Conservation (phyloP, 2,329 filamentous ascomycete species). For the Aspergillus oerlinghausenensis region DNA sequence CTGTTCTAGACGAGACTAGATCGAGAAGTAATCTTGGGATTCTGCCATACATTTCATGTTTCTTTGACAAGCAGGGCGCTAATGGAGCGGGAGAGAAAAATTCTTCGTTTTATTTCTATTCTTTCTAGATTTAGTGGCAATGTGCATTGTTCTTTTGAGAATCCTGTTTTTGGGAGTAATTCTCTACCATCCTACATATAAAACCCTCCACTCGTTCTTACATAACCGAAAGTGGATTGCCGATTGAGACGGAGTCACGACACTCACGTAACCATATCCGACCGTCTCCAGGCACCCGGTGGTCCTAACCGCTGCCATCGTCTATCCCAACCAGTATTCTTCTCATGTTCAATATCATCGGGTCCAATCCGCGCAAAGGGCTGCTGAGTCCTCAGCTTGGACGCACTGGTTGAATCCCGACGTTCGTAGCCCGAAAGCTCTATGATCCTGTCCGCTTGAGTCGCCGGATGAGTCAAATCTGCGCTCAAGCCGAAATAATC, state of each 20-base stretch:
- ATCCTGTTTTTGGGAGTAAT: background rate
- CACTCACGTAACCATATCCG: constrained; percentile 3
- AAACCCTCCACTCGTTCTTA: background rate
- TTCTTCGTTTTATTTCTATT: background rate
- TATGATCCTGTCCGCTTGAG: constrained; percentile 20
- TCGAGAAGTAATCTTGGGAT: constrained; percentile 14
- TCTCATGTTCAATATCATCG: constrained; percentile 17
- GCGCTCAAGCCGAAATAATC: constrained; percentile 27
- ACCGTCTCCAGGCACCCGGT: constrained; percentile 27
- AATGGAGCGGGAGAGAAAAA: constrained; percentile 20
- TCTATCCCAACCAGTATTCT: constrained; percentile 34
- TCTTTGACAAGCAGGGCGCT: constrained; percentile 27
- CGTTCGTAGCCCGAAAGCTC: constrained; percentile 43
- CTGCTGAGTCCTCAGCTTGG: constrained; percentile 34
- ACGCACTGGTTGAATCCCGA: constrained; percentile 29
- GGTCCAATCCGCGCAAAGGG: constrained; percentile 20
- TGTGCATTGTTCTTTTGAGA: background rate
- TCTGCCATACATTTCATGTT: constrained; percentile 5
- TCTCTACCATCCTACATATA: too few species aligned
- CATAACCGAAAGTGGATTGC: background rate
- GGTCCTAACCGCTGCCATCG: constrained; percentile 31
- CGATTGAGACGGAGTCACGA: background rate
- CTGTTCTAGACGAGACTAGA: constrained; percentile 7
- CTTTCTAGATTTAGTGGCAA: background rate
- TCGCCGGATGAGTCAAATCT: constrained; percentile 5